Conservation (phyloP, 2,329 filamentous ascomycete genomes). For the Fusarium tuaranense region DNA sequence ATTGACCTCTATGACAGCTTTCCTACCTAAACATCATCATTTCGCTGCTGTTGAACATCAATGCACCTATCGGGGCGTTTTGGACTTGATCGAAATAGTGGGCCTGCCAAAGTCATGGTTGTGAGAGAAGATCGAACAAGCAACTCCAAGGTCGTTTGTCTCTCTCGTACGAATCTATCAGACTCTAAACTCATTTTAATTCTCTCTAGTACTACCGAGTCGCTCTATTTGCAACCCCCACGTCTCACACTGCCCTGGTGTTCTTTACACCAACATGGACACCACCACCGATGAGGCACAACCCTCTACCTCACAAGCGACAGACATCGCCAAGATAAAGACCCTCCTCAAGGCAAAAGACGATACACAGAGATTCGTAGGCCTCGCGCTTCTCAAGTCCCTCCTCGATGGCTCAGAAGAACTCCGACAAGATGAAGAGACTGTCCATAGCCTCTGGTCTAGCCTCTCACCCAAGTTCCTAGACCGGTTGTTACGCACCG, state of each 20-base stretch:
- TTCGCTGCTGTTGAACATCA: background rate
- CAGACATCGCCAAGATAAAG: slow-evolving; percentile 61
- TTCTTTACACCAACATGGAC: slow-evolving; percentile 17
- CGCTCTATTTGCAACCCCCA: background rate
- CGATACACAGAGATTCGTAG: slow-evolving; percentile 77
- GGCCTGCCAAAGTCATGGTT: slow-evolving; percentile 13
- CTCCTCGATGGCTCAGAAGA: slow-evolving; percentile 70
- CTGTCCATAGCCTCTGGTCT: slow-evolving; percentile 66
- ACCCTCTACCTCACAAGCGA: slow-evolving; percentile 18
- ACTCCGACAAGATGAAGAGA: slow-evolving; percentile 60
- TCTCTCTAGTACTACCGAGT: too few species aligned
- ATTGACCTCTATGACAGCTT: background rate
- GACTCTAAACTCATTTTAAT: background rate
- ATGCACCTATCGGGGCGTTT: slow-evolving; percentile 25
- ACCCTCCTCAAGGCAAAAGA: slow-evolving; percentile 68
- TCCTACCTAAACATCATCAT: background rate
- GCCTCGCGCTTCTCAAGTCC: slow-evolving; percentile 74
- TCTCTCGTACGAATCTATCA: background rate
- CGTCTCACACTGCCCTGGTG: background rate
- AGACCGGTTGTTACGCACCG: slow-evolving; percentile 70
- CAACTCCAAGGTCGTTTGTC: background rate
- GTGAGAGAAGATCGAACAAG: background rate
- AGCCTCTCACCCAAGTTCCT: slow-evolving; percentile 72
- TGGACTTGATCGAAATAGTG: slow-evolving; percentile 29
- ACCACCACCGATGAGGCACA: slow-evolving; percentile 10